Base-by-base conservation (phyloP, 306 rosid genomes). In the Casuarina cunninghamiana region DNA sequence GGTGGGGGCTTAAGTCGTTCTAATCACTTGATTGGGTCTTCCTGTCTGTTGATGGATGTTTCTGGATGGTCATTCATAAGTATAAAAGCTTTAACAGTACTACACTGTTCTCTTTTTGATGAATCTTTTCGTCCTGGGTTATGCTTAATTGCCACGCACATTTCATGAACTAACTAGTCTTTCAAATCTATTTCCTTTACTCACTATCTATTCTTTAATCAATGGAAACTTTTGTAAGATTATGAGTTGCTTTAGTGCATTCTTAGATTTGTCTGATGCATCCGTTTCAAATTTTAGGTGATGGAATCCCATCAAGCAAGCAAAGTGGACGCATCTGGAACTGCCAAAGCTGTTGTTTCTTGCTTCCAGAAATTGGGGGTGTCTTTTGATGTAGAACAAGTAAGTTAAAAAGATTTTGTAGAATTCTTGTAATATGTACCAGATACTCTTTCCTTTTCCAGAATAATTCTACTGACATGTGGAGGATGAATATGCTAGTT, bases 281-380 rank as follows among this genome's bases (percentile, higher is more conserved):
- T 87, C 65, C 70, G 51, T 83, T 50, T 66, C 74, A 80, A 82
- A 89, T 75, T 66, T 81, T 81, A 95, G 97, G 97, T 91, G 74
- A 81, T 91, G 91, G 97, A 95, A 80, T 95, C 98, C 69, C 97
- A 92, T 85, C 99, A 92, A 86, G 82, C 97, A 79, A 88, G 90
- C 88, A 95, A 95, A 84, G 90, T 77, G 80, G 99, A 93, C 77
- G 83, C 91, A 72, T 95, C 99, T 80, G 97, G 99, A 84, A 95
- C 97, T 73, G 97, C 97, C 12, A 95, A 91, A 86, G 94, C 97
- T 75, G 98, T 95, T 43, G 83, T 95, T 80, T 91, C 97, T 61
- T 91, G 90, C 94, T 95, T 95, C 89, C 73, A 90, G 75, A 91
- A 91, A 76, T 79, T 93, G 44, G 99, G 99, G 46, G 93, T 84